These are phyloP conservation scores for Aureobasidium sp. DNA, from an alignment of 2,329 filamentous ascomycete species.

Conservation along the genomic window DNA sequence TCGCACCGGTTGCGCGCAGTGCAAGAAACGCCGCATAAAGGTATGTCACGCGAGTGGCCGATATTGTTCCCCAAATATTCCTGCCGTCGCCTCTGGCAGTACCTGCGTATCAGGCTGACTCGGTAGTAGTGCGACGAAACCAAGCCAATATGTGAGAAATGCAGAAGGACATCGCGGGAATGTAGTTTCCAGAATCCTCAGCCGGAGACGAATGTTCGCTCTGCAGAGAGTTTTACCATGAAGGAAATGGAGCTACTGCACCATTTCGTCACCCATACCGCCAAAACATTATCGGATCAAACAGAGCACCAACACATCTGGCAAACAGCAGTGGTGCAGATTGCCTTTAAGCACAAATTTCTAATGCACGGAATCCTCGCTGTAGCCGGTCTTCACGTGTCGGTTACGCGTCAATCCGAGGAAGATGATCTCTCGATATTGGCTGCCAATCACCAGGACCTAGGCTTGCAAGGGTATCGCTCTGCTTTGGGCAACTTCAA, in stretches of 20 bases:
- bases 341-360: slow-evolving; percentile 20
- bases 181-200: slow-evolving; percentile 11
- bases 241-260: slow-evolving; percentile 21
- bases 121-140: slow-evolving; percentile 18
- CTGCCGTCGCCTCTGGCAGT: not conserved
- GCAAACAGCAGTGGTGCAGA: slow-evolving; percentile 21
- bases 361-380: slow-evolving; percentile 27
- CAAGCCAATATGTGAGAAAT: slow-evolving; percentile 18
- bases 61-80: not conserved
- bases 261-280: slow-evolving; percentile 20
- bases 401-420: slow-evolving; percentile 18
- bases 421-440: slow-evolving; percentile 10
- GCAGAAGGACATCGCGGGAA: slow-evolving; percentile 20
- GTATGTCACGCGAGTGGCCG: slow-evolving; percentile 5
- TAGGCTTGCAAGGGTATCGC: slow-evolving; percentile 2
- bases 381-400: slow-evolving; percentile 24
- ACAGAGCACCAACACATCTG: slow-evolving; percentile 19
- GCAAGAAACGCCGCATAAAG: slow-evolving; percentile 24
- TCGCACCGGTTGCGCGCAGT: slow-evolving; percentile 20
- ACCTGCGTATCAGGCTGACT: not conserved
- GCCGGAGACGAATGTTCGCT: not conserved
- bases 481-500: slow-evolving; percentile 10
- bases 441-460: slow-evolving; percentile 14
- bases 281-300: slow-evolving; percentile 2
- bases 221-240: slow-evolving; percentile 15